Base-by-base conservation (phyloP, 805 yeast species). In the Metschnikowia picachoensis region DNA sequence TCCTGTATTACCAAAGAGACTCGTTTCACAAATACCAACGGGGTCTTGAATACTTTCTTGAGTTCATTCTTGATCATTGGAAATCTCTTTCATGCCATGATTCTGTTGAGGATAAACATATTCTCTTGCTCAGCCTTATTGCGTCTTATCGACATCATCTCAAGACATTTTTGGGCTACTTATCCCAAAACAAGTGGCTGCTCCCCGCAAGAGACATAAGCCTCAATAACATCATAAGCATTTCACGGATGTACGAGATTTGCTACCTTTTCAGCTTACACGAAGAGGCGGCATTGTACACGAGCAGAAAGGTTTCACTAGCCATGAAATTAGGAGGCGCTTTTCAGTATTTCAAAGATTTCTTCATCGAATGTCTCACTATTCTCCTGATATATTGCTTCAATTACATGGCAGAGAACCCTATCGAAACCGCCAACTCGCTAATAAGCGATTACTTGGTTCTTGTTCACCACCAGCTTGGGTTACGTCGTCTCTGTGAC, bases 391-490 rank as follows among this genome's bases (percentile, higher is more conserved):
- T 74, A 0, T 76, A 79, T 46, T 79, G 54, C 35, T 48, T 53
- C 31, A 43, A 49, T 20, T 34, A 32, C 9, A 39, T 55, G 14
- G 28, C 41, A 7, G 28, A n/a, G 4, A 30, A 17, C 6, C 37
- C n/a, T n/a, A 8, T 33, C 8, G 40, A 16, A 11, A 13, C 38
- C 11, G 37, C 42, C 15, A 72, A 57, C 37, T 71, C 29, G 63
- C 71, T 46, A 78, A 79, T 30, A 59, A 85, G 51, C 25, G 38
- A 47, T 13, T 48, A 51, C 15, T 63, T 88, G 12, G 74, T 80
- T 35, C 63, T 79, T 6, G 60, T 88, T 1, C 99, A 94, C 59
- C 80, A 80, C 8, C 82, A 87, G 39, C 63, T 91, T 9, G 97
- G 97, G 0, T 56, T 64, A 2, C 67, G 87, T 34, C 74, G 79